Evolutionary conservation across 345 rosid species (phyloP), one percentile per base, ranked within the genome.

Genomic region (Rhodamnia argentea): DNA sequence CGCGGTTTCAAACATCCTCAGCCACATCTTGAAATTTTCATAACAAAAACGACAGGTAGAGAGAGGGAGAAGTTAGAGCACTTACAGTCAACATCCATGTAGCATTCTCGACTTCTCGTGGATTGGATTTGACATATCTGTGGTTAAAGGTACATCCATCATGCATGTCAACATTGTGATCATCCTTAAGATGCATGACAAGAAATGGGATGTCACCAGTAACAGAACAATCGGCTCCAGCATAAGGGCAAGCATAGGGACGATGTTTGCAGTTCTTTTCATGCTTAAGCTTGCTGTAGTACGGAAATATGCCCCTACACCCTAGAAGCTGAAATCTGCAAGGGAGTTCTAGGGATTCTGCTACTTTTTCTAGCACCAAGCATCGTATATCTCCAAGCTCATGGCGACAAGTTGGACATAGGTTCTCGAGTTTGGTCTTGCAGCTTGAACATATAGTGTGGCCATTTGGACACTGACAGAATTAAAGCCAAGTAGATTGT

Each of bases 71-170:
- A 70, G 52, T 13, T 27, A 58, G 85, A 84, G 64, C 74, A 85
- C 92, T 94, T 91, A 96, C 99, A 59, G 99, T 96, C 85, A 95
- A 89, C 99, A 95, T 96, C 97, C 99, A 95, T 58, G 98, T 96
- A 83, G 99, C 99, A 83, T 96, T 95, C 87, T 95, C 98, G n/a
- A 95, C 95, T 89, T 95, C 99, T 5, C 88, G 93, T 8, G 99
- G 95, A 90, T 94, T 93, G 83, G 98, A 90, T 86, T 96, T 95
- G 26, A 95, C 98, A 88, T 96, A 96, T 88, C 97, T 91, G 88
- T 96, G 98, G 88, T 95, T 95, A 91, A 95, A 96, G 27, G 95
- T 93, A 84, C 95, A 92, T 1, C 99, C 98, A 78, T 94, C 93
- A 82, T 95, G 98, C 98, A 95, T 93, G 88, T 96, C 98, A 84